A percentile compares a stretch with the other conserved stretches of the same genome.
These are phyloP conservation scores for Geranium incanum DNA, from an alignment of 441 rosid species.

Conservation along the genomic window DNA sequence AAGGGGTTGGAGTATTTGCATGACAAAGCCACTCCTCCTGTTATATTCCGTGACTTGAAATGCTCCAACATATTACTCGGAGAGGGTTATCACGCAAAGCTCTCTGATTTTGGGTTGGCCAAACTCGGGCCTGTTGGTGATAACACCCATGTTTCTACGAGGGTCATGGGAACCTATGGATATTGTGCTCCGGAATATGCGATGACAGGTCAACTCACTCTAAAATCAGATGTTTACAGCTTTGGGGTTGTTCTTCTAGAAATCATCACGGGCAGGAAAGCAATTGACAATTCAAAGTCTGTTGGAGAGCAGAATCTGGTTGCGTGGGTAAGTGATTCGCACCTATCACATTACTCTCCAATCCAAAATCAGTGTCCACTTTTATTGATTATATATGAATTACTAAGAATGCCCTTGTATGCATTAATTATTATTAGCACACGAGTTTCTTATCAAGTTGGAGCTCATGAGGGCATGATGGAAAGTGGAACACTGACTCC, in stretches of 20 bases:
- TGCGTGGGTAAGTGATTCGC: conserved; percentile 61
- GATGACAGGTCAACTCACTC: conserved; percentile 93
- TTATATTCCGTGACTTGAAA: conserved; percentile 85
- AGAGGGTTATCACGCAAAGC: conserved; percentile 71
- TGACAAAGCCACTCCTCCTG: conserved; percentile 81
- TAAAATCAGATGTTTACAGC: conserved; percentile 91
- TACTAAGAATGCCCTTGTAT: too few relatives aligned
- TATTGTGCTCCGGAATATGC: conserved; percentile 66
- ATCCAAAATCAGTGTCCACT: not conserved
- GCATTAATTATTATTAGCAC: too few relatives aligned
- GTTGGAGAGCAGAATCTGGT: conserved; percentile 82
- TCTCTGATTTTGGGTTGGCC: conserved; percentile 94
- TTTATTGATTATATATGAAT: not conserved
- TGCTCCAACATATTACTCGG: conserved; percentile 88
- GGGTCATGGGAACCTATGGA: conserved; percentile 96
- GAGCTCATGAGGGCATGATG: too few relatives aligned
- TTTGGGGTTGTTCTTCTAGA: conserved; percentile 94
- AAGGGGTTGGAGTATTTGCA: conserved; percentile 86
- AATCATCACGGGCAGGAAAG: conserved; percentile 88
- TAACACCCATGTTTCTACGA: conserved; percentile 84
- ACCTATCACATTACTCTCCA: not conserved
- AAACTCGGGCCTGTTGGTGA: conserved; percentile 96
- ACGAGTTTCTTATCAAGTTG: too few relatives aligned
- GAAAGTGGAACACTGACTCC: too few relatives aligned
- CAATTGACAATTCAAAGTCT: conserved; percentile 63